Conservation (phyloP, 164 flowering plant species). For the Vitis cinerea region DNA sequence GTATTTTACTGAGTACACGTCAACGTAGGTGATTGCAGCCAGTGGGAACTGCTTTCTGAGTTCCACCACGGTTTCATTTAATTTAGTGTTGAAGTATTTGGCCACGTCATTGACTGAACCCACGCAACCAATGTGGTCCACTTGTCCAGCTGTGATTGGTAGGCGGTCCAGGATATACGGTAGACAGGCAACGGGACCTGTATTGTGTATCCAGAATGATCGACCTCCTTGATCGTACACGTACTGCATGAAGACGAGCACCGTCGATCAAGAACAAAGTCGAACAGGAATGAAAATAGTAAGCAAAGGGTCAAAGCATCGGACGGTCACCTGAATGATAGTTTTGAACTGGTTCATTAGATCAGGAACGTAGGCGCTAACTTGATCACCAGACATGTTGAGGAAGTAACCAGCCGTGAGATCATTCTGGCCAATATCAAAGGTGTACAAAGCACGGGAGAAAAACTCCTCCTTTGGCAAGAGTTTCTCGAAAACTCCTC, state of each 20-base stretch:
- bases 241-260: slow-evolving; percentile 13
- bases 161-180: slow-evolving; percentile 30
- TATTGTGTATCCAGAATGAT: slow-evolving; percentile 53
- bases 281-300: no score
- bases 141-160: slow-evolving; percentile 8
- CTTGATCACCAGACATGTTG: slow-evolving; percentile 34
- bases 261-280: not conserved
- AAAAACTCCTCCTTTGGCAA: slow-evolving; percentile 37
- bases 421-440: slow-evolving; percentile 65
- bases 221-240: slow-evolving; percentile 41
- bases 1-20: slow-evolving; percentile 38
- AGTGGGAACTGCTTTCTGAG: slow-evolving; percentile 28
- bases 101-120: slow-evolving; percentile 35
- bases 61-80: slow-evolving; percentile 28
- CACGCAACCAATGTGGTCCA: slow-evolving; percentile 37
- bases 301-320: no score
- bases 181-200: slow-evolving; percentile 52
- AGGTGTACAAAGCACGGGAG: slow-evolving; percentile 43
- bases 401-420: slow-evolving; percentile 36
- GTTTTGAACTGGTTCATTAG: slow-evolving; percentile 22
- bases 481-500: slow-evolving; percentile 22
- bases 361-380: slow-evolving; percentile 32
- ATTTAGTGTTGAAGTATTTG: slow-evolving; percentile 30
- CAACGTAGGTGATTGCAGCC: slow-evolving; percentile 47
- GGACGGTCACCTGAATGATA: slow-evolving; percentile 16